These are phyloP conservation scores for Prinsepia uniflora DNA, from an alignment of 306 rosid genomes.

Conservation along the genomic window DNA sequence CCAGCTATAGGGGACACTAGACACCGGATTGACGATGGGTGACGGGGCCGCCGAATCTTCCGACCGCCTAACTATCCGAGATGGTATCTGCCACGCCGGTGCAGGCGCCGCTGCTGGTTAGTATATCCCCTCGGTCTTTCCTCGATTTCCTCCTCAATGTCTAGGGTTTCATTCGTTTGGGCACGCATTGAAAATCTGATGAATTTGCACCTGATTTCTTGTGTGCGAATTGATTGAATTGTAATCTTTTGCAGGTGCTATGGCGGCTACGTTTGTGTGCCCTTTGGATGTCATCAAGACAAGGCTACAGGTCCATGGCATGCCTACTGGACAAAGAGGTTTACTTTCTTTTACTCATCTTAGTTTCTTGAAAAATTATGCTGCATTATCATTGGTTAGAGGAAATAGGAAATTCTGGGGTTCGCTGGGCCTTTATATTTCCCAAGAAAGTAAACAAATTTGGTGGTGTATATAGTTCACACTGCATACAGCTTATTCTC, in stretches of 20 bases:
- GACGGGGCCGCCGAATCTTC: constrained; percentile 35
- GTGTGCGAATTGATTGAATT: constrained; percentile 1
- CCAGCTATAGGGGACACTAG: not conserved
- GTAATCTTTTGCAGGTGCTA: constrained; percentile 55
- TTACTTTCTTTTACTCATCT: not conserved
- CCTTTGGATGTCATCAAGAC: constrained; percentile 99
- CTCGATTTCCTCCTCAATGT: constrained; percentile 4
- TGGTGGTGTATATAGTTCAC: not conserved
- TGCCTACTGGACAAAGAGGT: constrained; percentile 77
- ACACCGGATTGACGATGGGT: constrained; percentile 44
- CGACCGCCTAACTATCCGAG: constrained; percentile 35
- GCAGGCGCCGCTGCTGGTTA: constrained; percentile 93
- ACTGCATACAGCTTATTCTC: not conserved
- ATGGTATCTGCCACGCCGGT: constrained; percentile 57
- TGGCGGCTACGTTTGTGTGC: constrained; percentile 91
- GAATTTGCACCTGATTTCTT: constrained; percentile 2
- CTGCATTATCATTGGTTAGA: not conserved
- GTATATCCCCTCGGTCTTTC: constrained; percentile 13
- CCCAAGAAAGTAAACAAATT: not conserved
- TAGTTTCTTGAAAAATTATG: too few species aligned
- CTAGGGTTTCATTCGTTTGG: constrained; percentile 29
- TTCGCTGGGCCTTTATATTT: not conserved
- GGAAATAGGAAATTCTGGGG: not conserved
- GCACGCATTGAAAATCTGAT: not conserved
- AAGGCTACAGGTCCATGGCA: constrained; percentile 91